A percentile compares a stretch with the other conserved stretches of the same genome.
phyloP scores from a whole-genome alignment of 305 asterid genomes.

The Plantago coronopus region DNA sequence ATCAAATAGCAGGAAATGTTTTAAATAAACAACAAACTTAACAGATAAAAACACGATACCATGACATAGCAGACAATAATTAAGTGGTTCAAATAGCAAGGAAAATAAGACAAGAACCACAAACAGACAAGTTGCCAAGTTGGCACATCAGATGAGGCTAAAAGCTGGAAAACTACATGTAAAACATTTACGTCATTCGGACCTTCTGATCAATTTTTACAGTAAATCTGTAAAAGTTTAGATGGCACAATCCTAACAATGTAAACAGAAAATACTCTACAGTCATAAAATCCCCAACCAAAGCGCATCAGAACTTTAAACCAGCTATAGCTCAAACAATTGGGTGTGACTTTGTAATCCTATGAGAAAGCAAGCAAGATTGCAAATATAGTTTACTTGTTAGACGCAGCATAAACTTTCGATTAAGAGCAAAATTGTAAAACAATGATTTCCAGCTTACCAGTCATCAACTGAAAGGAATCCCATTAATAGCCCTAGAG shows the following conservation, averaged over 20 bases:
- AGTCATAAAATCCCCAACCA: neutral
- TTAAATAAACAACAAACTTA: constrained; percentile 16
- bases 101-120: neutral
- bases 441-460: constrained; percentile 35
- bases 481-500: constrained; percentile 85
- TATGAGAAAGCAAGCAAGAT: neutral
- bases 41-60: neutral
- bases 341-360: no score
- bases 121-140: neutral
- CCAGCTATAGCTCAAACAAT: neutral
- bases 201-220: constrained; percentile 3
- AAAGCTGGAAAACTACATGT: constrained; percentile 1
- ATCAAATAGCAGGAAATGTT: constrained; percentile 2
- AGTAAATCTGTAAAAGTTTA: neutral
- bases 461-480: constrained; percentile 97
- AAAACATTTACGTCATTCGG: neutral
- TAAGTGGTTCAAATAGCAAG: no score
- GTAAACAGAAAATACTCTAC: no score
- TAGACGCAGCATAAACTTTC: no score
- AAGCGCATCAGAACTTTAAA: neutral
- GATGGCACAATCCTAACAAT: neutral
- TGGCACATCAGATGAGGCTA: neutral
- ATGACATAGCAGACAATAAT: no score
- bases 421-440: no score
- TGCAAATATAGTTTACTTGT: no score